A percentile compares a stretch with the other conserved stretches of the same genome.
Conservation (phyloP, 345 rosid species). For the Citropsis articulata region DNA sequence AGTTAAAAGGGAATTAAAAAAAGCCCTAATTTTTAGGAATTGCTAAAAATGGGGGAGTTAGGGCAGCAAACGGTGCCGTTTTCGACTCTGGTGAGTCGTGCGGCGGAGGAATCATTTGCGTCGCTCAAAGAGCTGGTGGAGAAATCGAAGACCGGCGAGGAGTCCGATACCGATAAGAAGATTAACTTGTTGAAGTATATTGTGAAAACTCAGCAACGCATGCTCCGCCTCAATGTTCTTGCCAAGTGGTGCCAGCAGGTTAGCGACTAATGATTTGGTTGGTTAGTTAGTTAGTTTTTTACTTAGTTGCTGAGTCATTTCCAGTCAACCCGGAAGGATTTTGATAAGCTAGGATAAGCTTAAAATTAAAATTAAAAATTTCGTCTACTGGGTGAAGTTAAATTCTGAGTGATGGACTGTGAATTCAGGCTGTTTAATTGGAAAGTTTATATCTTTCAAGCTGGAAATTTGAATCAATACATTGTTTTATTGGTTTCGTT, state of each 20-base stretch:
- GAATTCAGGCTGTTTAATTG: neutral
- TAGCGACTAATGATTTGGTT: neutral
- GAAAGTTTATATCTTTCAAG: neutral
- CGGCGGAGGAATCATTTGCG: constrained; percentile 79
- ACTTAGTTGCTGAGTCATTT: neutral
- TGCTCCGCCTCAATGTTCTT: constrained; percentile 88
- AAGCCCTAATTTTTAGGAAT: constrained; percentile 4
- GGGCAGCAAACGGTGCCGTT: constrained; percentile 91
- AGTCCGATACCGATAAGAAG: constrained; percentile 84
- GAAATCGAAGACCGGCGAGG: constrained; percentile 62
- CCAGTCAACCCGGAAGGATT: neutral
- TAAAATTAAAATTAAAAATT: neutral
- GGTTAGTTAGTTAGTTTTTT: neutral
- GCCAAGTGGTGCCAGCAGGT: constrained; percentile 99
- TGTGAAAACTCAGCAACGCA: constrained; percentile 84
- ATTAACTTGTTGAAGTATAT: constrained; percentile 75
- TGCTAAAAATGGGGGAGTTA: constrained; percentile 55
- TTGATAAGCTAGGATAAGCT: neutral
- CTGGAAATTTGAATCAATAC: neutral
- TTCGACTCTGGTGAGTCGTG: constrained; percentile 69
- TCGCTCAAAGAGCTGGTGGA: constrained; percentile 81
- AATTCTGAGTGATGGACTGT: neutral
- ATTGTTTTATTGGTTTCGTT: neutral
- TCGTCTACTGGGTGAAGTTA: neutral
- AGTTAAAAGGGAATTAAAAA: too few species aligned